Evolutionary conservation across 352 stramenopile genomes (phyloP).

Genomic region (Thraustochytrium striatum): DNA sequence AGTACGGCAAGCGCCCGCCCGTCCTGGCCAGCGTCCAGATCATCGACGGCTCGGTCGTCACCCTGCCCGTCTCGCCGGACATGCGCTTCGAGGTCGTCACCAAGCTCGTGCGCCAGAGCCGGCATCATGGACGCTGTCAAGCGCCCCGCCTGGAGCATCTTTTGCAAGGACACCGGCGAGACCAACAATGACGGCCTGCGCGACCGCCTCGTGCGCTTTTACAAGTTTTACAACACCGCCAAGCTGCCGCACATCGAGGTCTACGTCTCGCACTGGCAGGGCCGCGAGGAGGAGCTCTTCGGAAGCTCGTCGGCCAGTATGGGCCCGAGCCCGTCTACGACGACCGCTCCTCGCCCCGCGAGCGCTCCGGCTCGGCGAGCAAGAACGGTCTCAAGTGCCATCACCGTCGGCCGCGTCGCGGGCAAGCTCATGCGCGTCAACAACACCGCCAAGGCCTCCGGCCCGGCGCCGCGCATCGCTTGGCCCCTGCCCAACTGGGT

Average conservation of each 20-base stretch:
- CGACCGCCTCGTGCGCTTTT: conserved; percentile 45
- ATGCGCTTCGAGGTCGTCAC: conserved; percentile 19
- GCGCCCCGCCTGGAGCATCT: conserved; percentile 18
- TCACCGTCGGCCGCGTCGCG: conserved; percentile 21
- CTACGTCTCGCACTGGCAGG: conserved; percentile 30
- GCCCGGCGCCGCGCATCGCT: conserved; percentile 18
- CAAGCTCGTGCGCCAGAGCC: conserved; percentile 34
- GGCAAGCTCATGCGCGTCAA: conserved; percentile 35
- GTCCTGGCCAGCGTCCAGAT: conserved; percentile 38
- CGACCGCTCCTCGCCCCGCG: background rate
- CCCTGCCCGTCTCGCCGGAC: conserved; percentile 25
- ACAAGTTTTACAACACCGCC: conserved; percentile 46
- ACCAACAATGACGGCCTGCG: conserved; percentile 26
- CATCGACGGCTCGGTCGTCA: conserved; percentile 19
- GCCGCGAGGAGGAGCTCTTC: conserved; percentile 45
- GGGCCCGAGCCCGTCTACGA: background rate
- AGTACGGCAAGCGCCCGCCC: conserved; percentile 24
- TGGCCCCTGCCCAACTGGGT: conserved; percentile 48
- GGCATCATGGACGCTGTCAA: conserved; percentile 37
- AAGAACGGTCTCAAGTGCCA: too few relatives aligned
- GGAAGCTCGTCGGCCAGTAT: conserved; percentile 18
- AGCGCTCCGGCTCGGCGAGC: background rate
- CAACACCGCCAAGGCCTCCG: background rate
- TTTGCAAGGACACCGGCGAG: conserved; percentile 34
- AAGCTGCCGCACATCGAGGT: conserved; percentile 44